Evolutionary conservation across 345 rosid genomes (phyloP).

Genomic region (Salix caprea): DNA sequence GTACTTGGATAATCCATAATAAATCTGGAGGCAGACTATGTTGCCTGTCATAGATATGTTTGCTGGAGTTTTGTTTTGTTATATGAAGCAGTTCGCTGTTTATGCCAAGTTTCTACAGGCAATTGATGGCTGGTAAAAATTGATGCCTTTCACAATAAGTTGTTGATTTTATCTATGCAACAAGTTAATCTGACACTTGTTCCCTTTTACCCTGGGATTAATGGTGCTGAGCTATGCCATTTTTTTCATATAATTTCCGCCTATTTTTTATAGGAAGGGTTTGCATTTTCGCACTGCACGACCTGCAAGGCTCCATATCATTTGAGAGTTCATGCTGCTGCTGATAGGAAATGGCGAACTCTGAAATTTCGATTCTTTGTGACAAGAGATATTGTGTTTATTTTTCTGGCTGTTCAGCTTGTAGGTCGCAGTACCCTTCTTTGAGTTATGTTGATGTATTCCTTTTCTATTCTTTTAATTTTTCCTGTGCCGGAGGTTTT

Average conservation of each 20-base stretch:
- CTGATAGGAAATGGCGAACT: constrained; percentile 95
- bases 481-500: neutral
- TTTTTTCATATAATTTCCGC: neutral
- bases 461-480: neutral
- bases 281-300: constrained; percentile 99
- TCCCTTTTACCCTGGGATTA: neutral
- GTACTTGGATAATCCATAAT: neutral
- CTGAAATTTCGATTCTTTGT: constrained; percentile 97
- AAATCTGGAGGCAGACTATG: neutral
- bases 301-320: constrained; percentile 99
- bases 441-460: neutral
- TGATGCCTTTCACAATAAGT: neutral
- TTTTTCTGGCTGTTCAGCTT: constrained; percentile 88
- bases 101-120: neutral
- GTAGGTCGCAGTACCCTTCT: constrained; percentile 39
- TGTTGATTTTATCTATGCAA: neutral
- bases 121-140: neutral
- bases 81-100: neutral
- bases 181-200: neutral
- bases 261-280: constrained; percentile 71
- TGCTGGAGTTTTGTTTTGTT: neutral
- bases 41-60: neutral
- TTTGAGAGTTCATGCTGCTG: constrained; percentile 93
- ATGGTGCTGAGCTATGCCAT: neutral
- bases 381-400: constrained; percentile 86